Conservation (phyloP, 371 early-diverging fungal genomes). For the Batkoa obscura region DNA sequence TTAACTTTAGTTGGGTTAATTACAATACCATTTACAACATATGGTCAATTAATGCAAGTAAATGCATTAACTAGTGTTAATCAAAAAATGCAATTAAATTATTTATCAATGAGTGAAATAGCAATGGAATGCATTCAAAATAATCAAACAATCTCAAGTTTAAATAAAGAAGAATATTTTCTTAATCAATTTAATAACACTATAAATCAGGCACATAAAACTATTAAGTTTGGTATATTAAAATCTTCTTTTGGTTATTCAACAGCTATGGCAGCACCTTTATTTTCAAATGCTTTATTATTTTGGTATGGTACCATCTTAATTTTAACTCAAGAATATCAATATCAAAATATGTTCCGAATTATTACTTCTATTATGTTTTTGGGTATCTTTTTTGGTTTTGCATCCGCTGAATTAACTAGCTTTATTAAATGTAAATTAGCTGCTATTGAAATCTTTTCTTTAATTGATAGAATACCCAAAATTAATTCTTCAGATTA, state of each 20-base stretch:
- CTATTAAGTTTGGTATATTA: conserved; percentile 30
- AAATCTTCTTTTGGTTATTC: conserved; percentile 40
- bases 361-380: conserved; percentile 40
- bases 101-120: conserved; percentile 44
- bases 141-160: conserved; percentile 66
- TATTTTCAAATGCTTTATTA: conserved; percentile 34
- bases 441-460: conserved; percentile 47
- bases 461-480: conserved; percentile 33
- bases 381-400: conserved; percentile 46
- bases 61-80: conserved; percentile 23
- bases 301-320: conserved; percentile 24
- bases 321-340: conserved; percentile 21
- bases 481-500: conserved; percentile 33
- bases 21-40: conserved; percentile 22
- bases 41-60: conserved; percentile 18
- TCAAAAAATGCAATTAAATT: conserved; percentile 36
- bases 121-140: conserved; percentile 70
- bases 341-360: conserved; percentile 26
- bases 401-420: conserved; percentile 25
- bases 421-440: conserved; percentile 25
- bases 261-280: conserved; percentile 38
- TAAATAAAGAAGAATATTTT: conserved; percentile 56
- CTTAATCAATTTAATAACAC: conserved; percentile 29
- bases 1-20: conserved; percentile 57
- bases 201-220: conserved; percentile 38